These are phyloP conservation scores for Avena atlantica DNA, from an alignment of 176 grass and related monocot genomes.

Conservation along the genomic window DNA sequence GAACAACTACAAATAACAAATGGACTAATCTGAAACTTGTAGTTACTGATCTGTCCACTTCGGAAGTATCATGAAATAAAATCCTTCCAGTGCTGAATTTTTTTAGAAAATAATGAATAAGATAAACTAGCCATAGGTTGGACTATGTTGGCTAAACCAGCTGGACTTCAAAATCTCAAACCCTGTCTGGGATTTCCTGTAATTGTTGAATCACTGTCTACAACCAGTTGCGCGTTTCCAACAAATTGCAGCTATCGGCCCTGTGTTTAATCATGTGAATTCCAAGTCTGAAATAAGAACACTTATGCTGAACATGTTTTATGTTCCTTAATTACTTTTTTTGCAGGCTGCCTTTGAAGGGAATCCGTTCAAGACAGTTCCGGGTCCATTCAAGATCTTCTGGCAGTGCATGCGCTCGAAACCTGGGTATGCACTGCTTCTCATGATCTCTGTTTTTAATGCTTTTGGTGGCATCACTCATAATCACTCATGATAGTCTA, in stretches of 20 bases:
- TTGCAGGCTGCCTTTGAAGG: conserved; percentile 93
- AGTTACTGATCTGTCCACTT: too few relatives aligned
- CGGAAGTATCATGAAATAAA: too few relatives aligned
- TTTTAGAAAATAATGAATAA: not conserved
- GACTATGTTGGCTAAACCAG: not conserved
- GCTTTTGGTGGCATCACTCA: not conserved
- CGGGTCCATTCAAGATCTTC: conserved; percentile 90
- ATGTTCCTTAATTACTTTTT: not conserved
- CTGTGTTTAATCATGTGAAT: conserved; percentile 25
- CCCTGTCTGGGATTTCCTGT: not conserved
- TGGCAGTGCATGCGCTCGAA: conserved; percentile 85
- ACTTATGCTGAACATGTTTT: conserved; percentile 13
- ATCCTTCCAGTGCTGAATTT: too few relatives aligned
- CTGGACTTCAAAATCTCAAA: not conserved
- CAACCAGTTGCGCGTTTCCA: not conserved
- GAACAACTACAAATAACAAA: too few relatives aligned
- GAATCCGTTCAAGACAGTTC: conserved; percentile 94
- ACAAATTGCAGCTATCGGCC: not conserved
- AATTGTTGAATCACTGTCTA: not conserved
- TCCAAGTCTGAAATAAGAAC: not conserved
- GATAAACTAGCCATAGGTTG: not conserved
- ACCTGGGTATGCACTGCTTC: conserved; percentile 59
- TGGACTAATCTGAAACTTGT: too few relatives aligned
- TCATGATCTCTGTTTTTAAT: not conserved
- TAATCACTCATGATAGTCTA: not conserved